Conservation (phyloP, 495 filamentous ascomycete species). For the Aspergillus conjunctus region DNA sequence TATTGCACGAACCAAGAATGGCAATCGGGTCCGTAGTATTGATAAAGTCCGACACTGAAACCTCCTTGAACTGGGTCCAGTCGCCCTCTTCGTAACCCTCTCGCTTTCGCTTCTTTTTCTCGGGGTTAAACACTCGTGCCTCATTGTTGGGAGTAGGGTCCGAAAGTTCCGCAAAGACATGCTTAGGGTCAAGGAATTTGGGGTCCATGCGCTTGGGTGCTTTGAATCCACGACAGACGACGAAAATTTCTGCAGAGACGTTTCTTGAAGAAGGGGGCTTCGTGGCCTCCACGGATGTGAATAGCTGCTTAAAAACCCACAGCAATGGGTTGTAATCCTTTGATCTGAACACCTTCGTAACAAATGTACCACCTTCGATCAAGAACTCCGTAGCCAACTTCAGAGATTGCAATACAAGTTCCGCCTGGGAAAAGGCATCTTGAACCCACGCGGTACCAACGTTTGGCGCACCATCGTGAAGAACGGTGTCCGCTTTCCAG, state of each 20-base stretch:
- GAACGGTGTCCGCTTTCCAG: slow-evolving; percentile 96
- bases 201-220: slow-evolving; percentile 92
- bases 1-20: slow-evolving; percentile 88
- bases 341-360: slow-evolving; percentile 97
- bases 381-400: slow-evolving; percentile 95
- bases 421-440: slow-evolving; percentile 96
- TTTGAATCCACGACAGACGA: slow-evolving; percentile 91
- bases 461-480: slow-evolving; percentile 97
- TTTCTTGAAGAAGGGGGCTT: slow-evolving; percentile 96
- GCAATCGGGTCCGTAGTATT: slow-evolving; percentile 92
- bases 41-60: slow-evolving; percentile 87
- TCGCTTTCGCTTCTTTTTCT: slow-evolving; percentile 93
- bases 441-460: slow-evolving; percentile 98
- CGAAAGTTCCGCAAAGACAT: slow-evolving; percentile 93
- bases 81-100: slow-evolving; percentile 98
- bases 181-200: slow-evolving; percentile 83
- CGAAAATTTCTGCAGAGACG: slow-evolving; percentile 97
- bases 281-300: slow-evolving; percentile 91
- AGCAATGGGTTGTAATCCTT: slow-evolving; percentile 95
- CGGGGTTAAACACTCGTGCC: slow-evolving; percentile 96
- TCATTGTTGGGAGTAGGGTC: slow-evolving; percentile 92
- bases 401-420: slow-evolving; percentile 87
- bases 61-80: slow-evolving; percentile 88
- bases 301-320: slow-evolving; percentile 98
- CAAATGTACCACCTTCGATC: slow-evolving; percentile 85